Conservation (phyloP, 1,139 yeast species). For the Magnusiomyces magnusii region DNA sequence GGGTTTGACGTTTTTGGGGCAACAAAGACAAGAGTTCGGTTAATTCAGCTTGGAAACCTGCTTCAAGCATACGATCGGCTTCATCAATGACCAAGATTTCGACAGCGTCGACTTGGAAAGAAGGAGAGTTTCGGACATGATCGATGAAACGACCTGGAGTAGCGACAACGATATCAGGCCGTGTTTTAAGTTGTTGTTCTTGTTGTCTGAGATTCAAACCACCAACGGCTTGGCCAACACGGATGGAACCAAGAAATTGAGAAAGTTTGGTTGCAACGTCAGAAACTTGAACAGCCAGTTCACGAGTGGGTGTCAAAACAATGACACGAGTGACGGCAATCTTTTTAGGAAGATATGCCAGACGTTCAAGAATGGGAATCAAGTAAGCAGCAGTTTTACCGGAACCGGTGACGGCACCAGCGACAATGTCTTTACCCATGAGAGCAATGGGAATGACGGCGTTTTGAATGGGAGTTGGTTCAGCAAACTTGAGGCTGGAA, state of each 20-base stretch:
- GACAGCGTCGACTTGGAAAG: conserved; percentile 81
- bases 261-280: conserved; percentile 89
- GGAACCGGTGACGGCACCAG: conserved; percentile 99
- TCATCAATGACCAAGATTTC: conserved; percentile 93
- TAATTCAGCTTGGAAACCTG: conserved; percentile 93
- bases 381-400: conserved; percentile 99
- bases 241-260: conserved; percentile 62
- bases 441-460: conserved; percentile 91
- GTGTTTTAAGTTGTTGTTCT: conserved; percentile 81
- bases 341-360: conserved; percentile 79
- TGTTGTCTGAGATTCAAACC: conserved; percentile 92
- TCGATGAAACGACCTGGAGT: conserved; percentile 97
- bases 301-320: conserved; percentile 93
- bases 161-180: conserved; percentile 96
- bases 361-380: conserved; percentile 91
- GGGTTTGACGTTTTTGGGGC: conserved; percentile 87
- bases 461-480: conserved; percentile 91
- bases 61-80: conserved; percentile 99
- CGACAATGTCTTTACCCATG: conserved; percentile 89
- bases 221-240: conserved; percentile 94
- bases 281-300: conserved; percentile 89
- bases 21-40: conserved; percentile 80
- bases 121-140: conserved; percentile 90
- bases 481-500: conserved; percentile 66
- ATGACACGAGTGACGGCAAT: conserved; percentile 83